These are phyloP conservation scores for Aspergillus unguis DNA, from an alignment of 2,329 filamentous ascomycete species.

Conservation along the genomic window DNA sequence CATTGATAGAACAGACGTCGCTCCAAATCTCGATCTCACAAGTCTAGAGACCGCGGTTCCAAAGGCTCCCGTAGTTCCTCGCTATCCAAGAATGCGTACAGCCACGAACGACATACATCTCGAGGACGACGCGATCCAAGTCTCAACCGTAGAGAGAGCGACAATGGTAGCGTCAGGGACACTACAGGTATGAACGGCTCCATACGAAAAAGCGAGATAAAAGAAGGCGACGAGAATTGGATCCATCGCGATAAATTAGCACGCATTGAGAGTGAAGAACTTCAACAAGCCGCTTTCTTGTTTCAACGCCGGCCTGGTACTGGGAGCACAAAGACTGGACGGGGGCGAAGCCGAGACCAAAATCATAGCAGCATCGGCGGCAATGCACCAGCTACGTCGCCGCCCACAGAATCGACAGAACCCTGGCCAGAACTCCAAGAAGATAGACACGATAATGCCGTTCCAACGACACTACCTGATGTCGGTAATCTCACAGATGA, in stretches of 20 bases:
- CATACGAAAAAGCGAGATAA: constrained; percentile 16
- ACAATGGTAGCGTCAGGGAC: constrained; percentile 37
- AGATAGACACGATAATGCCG: constrained; percentile 29
- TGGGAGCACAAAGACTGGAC: constrained; percentile 36
- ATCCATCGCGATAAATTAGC: constrained; percentile 52
- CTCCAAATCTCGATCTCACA: constrained; percentile 36
- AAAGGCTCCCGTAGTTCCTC: constrained; percentile 41
- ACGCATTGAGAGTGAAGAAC: constrained; percentile 50
- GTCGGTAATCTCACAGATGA: constrained; percentile 39
- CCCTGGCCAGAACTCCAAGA: constrained; percentile 36
- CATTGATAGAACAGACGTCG: constrained; percentile 24
- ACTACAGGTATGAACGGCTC: constrained; percentile 19
- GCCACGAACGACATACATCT: constrained; percentile 27
- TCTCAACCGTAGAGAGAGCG: constrained; percentile 37
- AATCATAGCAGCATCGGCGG: constrained; percentile 29
- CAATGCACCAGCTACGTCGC: constrained; percentile 18
- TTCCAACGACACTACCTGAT: constrained; percentile 34
- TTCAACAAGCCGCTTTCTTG: constrained; percentile 47
- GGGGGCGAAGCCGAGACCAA: constrained; percentile 38
- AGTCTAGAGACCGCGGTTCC: constrained; percentile 30
- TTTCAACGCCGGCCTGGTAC: constrained; percentile 38
- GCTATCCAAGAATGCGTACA: constrained; percentile 30
- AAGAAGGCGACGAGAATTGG: constrained; percentile 42
- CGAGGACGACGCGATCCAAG: constrained; percentile 35
- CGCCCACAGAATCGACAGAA: constrained; percentile 29